Conservation (phyloP, 2,329 filamentous ascomycete species). For the Penicillium sp. region DNA sequence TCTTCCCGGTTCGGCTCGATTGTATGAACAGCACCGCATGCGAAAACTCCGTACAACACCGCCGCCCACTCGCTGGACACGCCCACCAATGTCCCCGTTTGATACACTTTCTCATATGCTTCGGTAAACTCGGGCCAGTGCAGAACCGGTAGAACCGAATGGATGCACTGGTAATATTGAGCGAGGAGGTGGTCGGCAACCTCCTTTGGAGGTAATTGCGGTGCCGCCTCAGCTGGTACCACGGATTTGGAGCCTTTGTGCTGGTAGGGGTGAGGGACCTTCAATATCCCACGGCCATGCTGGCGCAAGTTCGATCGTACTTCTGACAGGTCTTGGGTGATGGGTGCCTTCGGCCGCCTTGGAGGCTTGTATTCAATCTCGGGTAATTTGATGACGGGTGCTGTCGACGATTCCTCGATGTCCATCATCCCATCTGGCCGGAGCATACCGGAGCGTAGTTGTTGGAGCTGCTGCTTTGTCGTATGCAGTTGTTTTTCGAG, state of each 20-base stretch:
- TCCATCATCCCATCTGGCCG: slow-evolving; percentile 52
- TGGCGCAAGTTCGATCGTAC: slow-evolving; percentile 72
- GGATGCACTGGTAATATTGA: slow-evolving; percentile 74
- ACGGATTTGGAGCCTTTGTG: slow-evolving; percentile 52
- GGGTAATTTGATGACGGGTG: slow-evolving; percentile 61
- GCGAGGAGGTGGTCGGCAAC: slow-evolving; percentile 71
- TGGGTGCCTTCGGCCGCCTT: slow-evolving; percentile 61
- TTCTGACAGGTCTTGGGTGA: slow-evolving; percentile 68
- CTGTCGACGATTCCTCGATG: slow-evolving; percentile 41
- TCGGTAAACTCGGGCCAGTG: slow-evolving; percentile 84
- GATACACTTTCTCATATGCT: slow-evolving; percentile 77
- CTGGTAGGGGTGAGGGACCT: slow-evolving; percentile 70
- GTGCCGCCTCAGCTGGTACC: slow-evolving; percentile 58
- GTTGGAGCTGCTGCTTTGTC: slow-evolving; percentile 76
- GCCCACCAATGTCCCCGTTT: slow-evolving; percentile 60
- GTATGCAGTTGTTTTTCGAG: slow-evolving; percentile 86
- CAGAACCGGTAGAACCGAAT: slow-evolving; percentile 79
- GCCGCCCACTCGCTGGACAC: slow-evolving; percentile 72
- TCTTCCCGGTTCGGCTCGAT: slow-evolving; percentile 58
- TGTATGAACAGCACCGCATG: slow-evolving; percentile 76
- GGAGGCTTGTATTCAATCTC: slow-evolving; percentile 67
- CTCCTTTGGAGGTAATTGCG: slow-evolving; percentile 70
- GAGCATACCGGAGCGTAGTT: slow-evolving; percentile 66
- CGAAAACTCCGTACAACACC: slow-evolving; percentile 79
- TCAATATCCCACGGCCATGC: slow-evolving; percentile 77